A percentile compares a stretch with the other conserved stretches of the same genome.
These are phyloP conservation scores for Suillus placidus DNA, from an alignment of 768 basidiomycete genomes.

Conservation along the genomic window DNA sequence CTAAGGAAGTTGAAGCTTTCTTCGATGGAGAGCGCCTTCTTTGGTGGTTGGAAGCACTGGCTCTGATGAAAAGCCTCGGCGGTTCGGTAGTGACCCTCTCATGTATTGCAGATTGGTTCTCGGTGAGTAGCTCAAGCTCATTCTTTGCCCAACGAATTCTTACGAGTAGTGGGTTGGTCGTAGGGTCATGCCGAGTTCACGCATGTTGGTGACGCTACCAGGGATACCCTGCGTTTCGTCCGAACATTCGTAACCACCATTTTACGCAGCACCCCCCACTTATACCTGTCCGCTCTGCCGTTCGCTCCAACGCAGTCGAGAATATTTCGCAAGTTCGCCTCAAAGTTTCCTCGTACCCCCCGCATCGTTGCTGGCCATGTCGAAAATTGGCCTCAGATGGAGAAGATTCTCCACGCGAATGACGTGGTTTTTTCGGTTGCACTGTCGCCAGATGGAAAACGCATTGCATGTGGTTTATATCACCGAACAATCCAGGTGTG, in stretches of 20 bases:
- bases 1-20: slow-evolving; percentile 21
- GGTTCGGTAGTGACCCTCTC: background rate
- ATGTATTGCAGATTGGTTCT: background rate
- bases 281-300: slow-evolving; percentile 29
- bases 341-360: background rate
- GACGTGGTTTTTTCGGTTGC: accelerated
- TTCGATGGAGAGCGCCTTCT: slow-evolving; percentile 17
- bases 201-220: background rate
- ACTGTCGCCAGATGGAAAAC: background rate
- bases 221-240: slow-evolving; percentile 18
- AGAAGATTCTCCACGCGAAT: background rate
- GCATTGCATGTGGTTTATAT: slow-evolving; percentile 11
- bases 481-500: slow-evolving; percentile 11
- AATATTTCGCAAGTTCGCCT: slow-evolving; percentile 18
- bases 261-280: slow-evolving; percentile 23
- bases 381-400: slow-evolving; percentile 5
- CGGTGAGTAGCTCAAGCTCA: background rate
- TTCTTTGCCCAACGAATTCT: background rate
- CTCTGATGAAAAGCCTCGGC: slow-evolving; percentile 20
- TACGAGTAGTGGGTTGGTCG: background rate
- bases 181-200: slow-evolving; percentile 6
- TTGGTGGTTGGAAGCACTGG: background rate
- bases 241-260: slow-evolving; percentile 16
- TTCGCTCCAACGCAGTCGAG: slow-evolving; percentile 27
- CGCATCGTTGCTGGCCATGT: background rate